Base-by-base conservation (phyloP, 495 filamentous ascomycete species). In the Xylaria venustula region DNA sequence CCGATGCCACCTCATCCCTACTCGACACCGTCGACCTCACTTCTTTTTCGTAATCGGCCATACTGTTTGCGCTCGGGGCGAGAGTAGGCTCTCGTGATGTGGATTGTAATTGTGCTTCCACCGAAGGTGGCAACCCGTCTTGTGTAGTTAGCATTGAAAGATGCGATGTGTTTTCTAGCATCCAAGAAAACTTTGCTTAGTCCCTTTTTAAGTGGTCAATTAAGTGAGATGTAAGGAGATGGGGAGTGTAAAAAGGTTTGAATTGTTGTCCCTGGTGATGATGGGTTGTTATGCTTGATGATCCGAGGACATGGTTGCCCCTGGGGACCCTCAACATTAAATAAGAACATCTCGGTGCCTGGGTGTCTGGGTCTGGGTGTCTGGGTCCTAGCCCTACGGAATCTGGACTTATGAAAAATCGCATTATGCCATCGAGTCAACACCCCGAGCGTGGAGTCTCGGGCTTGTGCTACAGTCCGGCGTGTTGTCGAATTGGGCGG, bases 21-120 rank as follows among this genome's bases (percentile, higher is more conserved):
- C 51, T 54, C 2, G 51, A 53, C 50, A 53, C 7, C 2, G 11
- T 32, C 22, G 53, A 57, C 14, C 25, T 30, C 26, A 15, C 9
- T 7, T 57, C 54, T 23, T 58, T 58, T 22, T 58, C 54, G 14
- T 47, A 12, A 0, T 22, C 26, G 1, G 36, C 12, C 0, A 28
- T 2, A 25, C 37, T 46, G 8, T 15, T 36, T 14, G 44, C 7
- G 42, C 54, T 57, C 42, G 54, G 54, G 28, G 54, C 42, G 5
- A 57, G 42, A 47, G 26, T 58, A 7, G 54, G 20, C 26, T 45
- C 54, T 56, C 41, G 40, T 4, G 54, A 56, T 25, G 54, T 7
- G 41, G 5, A 8, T 55, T 55, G 36, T 32, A 46, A 15, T 36
- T 58, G 42, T 28, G 42, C 17, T 12, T 42, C 54, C 45, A 45